Base-by-base conservation (phyloP, 352 stramenopile species). In the Phytophthora hibernalis region DNA sequence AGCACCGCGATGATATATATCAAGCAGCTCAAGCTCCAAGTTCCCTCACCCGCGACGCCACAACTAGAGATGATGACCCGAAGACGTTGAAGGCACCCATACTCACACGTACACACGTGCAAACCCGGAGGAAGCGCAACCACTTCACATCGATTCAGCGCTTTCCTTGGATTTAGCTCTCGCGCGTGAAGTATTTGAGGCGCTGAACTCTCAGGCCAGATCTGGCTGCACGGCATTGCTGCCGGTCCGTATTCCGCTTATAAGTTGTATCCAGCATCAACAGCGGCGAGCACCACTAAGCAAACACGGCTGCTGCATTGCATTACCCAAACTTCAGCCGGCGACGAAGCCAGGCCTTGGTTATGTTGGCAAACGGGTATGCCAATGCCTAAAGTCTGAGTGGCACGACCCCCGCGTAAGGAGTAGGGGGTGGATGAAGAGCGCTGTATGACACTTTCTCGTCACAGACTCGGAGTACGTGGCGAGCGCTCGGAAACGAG, bases 1-100 rank as follows among this genome's bases (percentile, higher is more conserved):
- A 28, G 22, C 57, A 8, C 56, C 11, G 54, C 40, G 49, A 56
- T 71, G 63, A 67, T 71, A 61, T 71, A 40, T 51, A 60, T 65
- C 54, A 65, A 24, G 54, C 38, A 18, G 22, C 33, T 30, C 43
- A 26, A 51, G n/a, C n/a, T n/a, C n/a, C n/a, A n/a, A n/a, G n/a
- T n/a, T n/a, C n/a, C 16, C 26, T 31, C 43, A 28, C 20, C 15
- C 5, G 40, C 64, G 52, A 68, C 43, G 18, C 10, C 31, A 42
- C 50, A 60, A 70, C 54, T 64, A 30, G 47, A n/a, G n/a, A n/a
- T n/a, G n/a, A n/a, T n/a, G n/a, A n/a, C 30, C 48, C 20, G 5
- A 53, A 53, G 45, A 53, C 45, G 11, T 38, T n/a, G 22, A 28
- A 18, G 18, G 38, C 22, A 62, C 52, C 61, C 53, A 63, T 62